Conservation (phyloP, 23 red algal species). For the Cyanidioschyzon merolae region DNA sequence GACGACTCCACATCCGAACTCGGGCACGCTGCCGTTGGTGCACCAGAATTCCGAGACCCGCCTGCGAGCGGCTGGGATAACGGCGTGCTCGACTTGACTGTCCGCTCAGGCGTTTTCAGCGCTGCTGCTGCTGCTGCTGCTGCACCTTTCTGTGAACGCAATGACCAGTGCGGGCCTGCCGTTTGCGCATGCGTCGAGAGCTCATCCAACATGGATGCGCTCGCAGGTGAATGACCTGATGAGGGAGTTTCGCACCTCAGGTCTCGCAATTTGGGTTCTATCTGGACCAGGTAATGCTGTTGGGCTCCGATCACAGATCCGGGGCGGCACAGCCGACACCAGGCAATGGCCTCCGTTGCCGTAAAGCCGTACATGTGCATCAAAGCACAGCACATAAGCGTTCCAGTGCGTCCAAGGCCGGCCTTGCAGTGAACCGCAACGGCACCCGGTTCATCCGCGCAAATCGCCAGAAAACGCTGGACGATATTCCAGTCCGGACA, state of each 20-base stretch:
- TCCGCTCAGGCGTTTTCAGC: no score
- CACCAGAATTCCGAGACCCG: no score
- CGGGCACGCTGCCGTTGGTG: no score
- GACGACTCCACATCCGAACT: no score
- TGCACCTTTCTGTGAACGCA: no score
- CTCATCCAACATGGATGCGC: no score
- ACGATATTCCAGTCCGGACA: constrained; percentile 10
- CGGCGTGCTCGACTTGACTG: no score
- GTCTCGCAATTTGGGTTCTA: constrained; percentile 2
- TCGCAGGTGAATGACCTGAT: no score
- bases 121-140: no score
- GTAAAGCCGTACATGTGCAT: constrained; percentile 23
- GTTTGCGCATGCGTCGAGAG: no score
- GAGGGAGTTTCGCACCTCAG: neutral
- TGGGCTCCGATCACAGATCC: constrained; percentile 26
- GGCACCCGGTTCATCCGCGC: constrained; percentile 20
- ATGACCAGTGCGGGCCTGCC: no score
- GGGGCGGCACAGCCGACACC: constrained; percentile 25
- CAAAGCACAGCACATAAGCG: constrained; percentile 26
- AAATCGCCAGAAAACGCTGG: constrained; percentile 21
- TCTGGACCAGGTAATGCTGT: constrained; percentile 22
- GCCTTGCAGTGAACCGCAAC: constrained; percentile 29
- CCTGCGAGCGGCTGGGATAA: no score
- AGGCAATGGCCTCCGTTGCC: constrained; percentile 29
- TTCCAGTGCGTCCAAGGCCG: constrained; percentile 27